These are phyloP conservation scores for Mimosa bimucronata DNA, from an alignment of 306 rosid genomes.

Conservation along the genomic window DNA sequence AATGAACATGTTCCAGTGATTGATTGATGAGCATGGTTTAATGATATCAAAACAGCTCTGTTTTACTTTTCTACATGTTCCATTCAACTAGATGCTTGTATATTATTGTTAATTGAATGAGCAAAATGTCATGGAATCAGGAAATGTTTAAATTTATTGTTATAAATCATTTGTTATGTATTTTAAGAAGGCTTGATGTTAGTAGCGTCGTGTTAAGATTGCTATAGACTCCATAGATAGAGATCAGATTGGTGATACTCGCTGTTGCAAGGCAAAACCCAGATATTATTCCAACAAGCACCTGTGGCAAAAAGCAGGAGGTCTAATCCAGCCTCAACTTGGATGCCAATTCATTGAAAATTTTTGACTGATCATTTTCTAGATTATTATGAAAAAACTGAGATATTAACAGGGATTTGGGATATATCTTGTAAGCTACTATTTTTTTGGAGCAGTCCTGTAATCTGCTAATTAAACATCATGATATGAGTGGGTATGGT, in stretches of 20 bases:
- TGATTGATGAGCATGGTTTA: not conserved
- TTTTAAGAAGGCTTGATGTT: constrained; percentile 8
- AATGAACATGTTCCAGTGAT: constrained; percentile 1
- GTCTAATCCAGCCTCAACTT: not conserved
- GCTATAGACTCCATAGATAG: constrained; percentile 4
- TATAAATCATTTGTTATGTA: not conserved
- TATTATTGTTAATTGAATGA: not conserved
- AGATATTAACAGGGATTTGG: not conserved
- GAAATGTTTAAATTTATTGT: constrained; percentile 5
- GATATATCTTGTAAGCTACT: not conserved
- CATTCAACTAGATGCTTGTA: not conserved
- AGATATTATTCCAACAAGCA: not conserved
- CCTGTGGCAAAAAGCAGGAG: not conserved
- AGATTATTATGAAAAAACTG: constrained; percentile 1
- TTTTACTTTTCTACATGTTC: constrained; percentile 1
- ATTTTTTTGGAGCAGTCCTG: no score
- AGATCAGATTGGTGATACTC: not conserved
- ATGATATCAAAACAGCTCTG: not conserved
- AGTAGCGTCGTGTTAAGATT: constrained; percentile 12
- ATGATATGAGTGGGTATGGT: not conserved
- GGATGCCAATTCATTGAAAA: not conserved
- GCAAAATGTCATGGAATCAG: not conserved
- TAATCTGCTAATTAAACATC: not conserved
- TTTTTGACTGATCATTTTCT: constrained; percentile 3
- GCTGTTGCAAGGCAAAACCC: not conserved